phyloP scores from a whole-genome alignment of 2,329 filamentous ascomycete species.

The Trichophyton mentagrophytes region DNA sequence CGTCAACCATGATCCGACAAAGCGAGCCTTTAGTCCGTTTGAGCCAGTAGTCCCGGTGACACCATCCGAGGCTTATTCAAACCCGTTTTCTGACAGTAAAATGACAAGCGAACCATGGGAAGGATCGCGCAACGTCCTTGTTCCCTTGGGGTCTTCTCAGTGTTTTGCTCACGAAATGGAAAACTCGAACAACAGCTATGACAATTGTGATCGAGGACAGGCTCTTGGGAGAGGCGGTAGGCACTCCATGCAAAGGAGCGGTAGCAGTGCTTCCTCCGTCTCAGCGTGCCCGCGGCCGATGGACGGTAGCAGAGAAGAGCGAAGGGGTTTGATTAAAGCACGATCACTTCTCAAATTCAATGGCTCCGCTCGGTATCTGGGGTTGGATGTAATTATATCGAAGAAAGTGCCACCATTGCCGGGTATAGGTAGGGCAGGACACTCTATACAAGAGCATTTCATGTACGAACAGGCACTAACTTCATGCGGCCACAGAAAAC shows the following conservation, averaged over 20 bases:
- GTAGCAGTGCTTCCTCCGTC: constrained; percentile 15
- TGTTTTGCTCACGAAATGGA: neutral
- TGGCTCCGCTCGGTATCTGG: constrained; percentile 9
- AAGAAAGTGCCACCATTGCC: neutral
- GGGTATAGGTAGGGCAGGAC: neutral
- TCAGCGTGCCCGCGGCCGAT: constrained; percentile 15
- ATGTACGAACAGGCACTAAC: neutral
- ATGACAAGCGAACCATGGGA: neutral
- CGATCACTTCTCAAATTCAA: constrained; percentile 20
- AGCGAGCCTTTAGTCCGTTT: constrained; percentile 14
- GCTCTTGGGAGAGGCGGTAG: neutral
- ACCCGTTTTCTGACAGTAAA: constrained; percentile 12
- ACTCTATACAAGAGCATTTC: neutral
- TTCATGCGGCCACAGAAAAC: neutral
- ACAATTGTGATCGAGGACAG: constrained; percentile 1
- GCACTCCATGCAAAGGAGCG: constrained; percentile 6
- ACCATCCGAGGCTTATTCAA: constrained; percentile 1
- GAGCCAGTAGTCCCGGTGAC: constrained; percentile 5
- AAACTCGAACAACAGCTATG: neutral
- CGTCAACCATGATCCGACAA: constrained; percentile 24
- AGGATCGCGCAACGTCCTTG: neutral
- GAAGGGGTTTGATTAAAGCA: constrained; percentile 13
- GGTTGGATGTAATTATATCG: neutral
- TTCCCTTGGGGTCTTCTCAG: constrained; percentile 7
- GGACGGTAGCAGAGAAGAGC: constrained; percentile 15